phyloP scores from a whole-genome alignment of 2,329 filamentous ascomycete species.

The Aspergillus ibericus region DNA sequence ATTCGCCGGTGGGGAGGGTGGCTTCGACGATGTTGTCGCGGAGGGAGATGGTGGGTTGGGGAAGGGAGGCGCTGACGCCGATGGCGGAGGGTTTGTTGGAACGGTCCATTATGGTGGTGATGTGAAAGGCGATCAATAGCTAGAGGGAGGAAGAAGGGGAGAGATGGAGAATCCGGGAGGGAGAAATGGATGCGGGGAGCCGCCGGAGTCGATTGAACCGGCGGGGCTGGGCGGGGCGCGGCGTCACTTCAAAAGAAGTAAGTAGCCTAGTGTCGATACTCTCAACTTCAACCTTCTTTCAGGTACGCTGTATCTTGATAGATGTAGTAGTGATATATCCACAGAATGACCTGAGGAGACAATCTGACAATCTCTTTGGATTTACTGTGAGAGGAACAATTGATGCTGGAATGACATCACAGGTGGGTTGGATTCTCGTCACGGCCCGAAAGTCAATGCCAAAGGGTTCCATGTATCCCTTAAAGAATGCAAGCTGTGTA shows the following conservation, averaged over 20 bases:
- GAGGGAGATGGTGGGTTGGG: slow-evolving; percentile 76
- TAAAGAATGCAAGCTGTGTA: too few species aligned
- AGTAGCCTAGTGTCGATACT: too few species aligned
- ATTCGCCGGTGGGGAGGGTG: slow-evolving; percentile 80
- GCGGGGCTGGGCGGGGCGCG: neutral
- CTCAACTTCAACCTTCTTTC: neutral
- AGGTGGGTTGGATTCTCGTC: too few species aligned
- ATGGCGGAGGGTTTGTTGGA: slow-evolving; percentile 79
- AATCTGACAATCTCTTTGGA: too few species aligned
- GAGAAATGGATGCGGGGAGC: neutral
- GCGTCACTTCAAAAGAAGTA: too few species aligned
- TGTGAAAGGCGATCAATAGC: neutral
- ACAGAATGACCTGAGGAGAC: too few species aligned
- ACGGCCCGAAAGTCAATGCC: neutral
- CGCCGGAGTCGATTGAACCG: neutral
- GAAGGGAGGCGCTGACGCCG: slow-evolving; percentile 69
- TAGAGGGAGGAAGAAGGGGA: neutral
- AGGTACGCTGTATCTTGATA: neutral
- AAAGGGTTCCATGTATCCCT: neutral
- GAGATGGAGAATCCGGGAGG: neutral
- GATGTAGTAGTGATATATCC: too few species aligned
- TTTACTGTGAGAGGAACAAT: too few species aligned
- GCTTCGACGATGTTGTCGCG: slow-evolving; percentile 75
- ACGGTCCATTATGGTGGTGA: slow-evolving; percentile 63
- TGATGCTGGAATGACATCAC: too few species aligned